phyloP scores from a whole-genome alignment of 768 basidiomycete genomes.

The Tubosaeta sp. region DNA sequence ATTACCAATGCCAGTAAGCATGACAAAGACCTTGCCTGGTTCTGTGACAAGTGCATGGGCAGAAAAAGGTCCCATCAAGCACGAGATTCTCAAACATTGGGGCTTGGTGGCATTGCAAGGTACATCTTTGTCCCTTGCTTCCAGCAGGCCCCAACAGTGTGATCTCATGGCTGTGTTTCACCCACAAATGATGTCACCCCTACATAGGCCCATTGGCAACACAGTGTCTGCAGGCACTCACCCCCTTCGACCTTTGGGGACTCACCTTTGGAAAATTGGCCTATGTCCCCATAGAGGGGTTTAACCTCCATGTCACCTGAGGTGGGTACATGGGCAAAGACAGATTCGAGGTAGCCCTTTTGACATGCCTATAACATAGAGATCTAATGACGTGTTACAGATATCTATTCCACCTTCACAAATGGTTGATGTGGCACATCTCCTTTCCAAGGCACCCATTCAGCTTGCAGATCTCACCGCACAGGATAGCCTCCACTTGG shows the following conservation, averaged over 20 bases:
- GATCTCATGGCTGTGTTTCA: not conserved
- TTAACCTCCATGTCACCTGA: conserved; percentile 75
- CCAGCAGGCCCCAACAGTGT: not conserved
- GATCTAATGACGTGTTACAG: conserved; percentile 32
- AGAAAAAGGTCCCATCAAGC: conserved; percentile 59
- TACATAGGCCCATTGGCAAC: conserved; percentile 74
- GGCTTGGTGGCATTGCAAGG: conserved; percentile 92
- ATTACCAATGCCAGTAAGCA: conserved; percentile 94
- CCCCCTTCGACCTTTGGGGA: conserved; percentile 64
- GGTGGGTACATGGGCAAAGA: conserved; percentile 99
- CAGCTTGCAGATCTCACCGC: conserved; percentile 89
- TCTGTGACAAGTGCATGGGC: conserved; percentile 49
- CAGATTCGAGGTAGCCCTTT: conserved; percentile 76
- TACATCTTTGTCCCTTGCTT: conserved; percentile 24
- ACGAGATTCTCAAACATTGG: conserved; percentile 78
- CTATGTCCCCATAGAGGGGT: conserved; percentile 64
- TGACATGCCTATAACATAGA: not conserved
- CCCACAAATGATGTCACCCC: not conserved
- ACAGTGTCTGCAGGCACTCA: conserved; percentile 70
- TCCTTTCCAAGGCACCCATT: conserved; percentile 60
- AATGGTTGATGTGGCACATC: conserved; percentile 62
- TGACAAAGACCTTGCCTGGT: conserved; percentile 77
- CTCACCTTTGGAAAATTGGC: conserved; percentile 85
- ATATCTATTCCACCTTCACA: conserved; percentile 84
- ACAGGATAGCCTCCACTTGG: conserved; percentile 88